A percentile compares a stretch with the other conserved stretches of the same genome.
phyloP scores from a whole-genome alignment of 2,329 filamentous ascomycete genomes.

The Aspergillus eucalypticola region DNA sequence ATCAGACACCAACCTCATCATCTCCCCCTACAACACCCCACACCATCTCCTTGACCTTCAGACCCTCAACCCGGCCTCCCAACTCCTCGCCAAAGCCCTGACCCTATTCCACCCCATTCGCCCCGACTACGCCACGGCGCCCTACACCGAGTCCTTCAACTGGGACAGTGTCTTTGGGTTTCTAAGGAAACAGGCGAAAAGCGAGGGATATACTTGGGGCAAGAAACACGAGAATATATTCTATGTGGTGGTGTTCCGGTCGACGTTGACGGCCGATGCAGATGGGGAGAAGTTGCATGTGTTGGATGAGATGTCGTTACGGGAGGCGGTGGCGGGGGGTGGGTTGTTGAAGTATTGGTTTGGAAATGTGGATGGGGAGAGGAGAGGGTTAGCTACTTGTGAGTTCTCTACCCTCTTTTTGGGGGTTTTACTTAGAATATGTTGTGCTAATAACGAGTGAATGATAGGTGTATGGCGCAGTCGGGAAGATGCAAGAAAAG shows the following conservation, averaged over 20 bases:
- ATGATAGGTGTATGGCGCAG: conserved; percentile 64
- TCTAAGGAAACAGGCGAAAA: conserved; percentile 55
- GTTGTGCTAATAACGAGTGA: no score
- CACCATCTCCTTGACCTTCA: conserved; percentile 73
- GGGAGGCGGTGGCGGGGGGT: conserved; percentile 75
- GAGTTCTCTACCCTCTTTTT: conserved; percentile 27
- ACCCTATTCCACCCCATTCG: conserved; percentile 63
- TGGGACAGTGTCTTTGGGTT: conserved; percentile 65
- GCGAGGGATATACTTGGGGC: conserved; percentile 58
- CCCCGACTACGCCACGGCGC: conserved; percentile 72
- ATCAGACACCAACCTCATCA: conserved; percentile 52
- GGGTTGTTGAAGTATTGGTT: conserved; percentile 96
- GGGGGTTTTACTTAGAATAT: neutral
- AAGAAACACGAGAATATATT: conserved; percentile 56
- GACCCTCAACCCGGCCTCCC: conserved; percentile 64
- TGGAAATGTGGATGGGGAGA: conserved; percentile 67
- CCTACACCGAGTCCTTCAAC: conserved; percentile 76
- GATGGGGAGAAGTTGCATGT: conserved; percentile 68
- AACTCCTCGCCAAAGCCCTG: conserved; percentile 71
- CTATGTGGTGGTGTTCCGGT: conserved; percentile 84
- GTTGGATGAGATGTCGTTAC: conserved; percentile 76
- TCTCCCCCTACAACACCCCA: conserved; percentile 73
- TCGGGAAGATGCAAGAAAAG: conserved; percentile 60
- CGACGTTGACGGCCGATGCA: conserved; percentile 66
- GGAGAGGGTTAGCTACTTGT: conserved; percentile 82